Percentiles rank a stretch among this genome's conserved stretches.
Evolutionary conservation across 805 yeast species (phyloP).

Genomic region (Candida succiphila): DNA sequence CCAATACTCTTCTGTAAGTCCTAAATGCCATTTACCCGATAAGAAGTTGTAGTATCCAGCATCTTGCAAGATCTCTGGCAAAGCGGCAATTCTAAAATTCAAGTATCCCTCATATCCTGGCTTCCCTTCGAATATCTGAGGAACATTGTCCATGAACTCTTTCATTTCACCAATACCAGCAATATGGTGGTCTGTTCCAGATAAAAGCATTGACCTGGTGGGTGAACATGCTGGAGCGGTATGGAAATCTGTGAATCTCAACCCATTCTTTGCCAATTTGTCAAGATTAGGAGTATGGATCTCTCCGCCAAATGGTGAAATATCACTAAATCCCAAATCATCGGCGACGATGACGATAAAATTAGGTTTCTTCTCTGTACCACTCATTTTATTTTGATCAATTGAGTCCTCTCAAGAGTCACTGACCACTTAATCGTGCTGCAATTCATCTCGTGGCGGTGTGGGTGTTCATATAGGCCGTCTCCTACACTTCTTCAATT

Average conservation of each 20-base stretch:
- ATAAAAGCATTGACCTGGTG: conserved; percentile 48
- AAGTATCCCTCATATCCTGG: conserved; percentile 50
- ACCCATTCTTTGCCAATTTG: conserved; percentile 32
- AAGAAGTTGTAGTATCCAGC: conserved; percentile 39
- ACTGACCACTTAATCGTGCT: not conserved
- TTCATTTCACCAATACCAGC: conserved; percentile 54
- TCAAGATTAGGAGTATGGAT: conserved; percentile 44
- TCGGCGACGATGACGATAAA: conserved; percentile 49
- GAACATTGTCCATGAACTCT: conserved; percentile 29
- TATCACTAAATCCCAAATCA: conserved; percentile 51
- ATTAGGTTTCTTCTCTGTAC: conserved; percentile 38
- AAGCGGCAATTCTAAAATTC: conserved; percentile 40
- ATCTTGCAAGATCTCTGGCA: conserved; percentile 40
- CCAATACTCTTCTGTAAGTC: conserved; percentile 35
- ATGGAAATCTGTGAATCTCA: conserved; percentile 47
- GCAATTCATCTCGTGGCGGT: not conserved
- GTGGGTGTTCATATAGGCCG: no score
- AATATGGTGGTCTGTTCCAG: conserved; percentile 54
- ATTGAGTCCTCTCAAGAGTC: not conserved
- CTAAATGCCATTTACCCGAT: conserved; percentile 57
- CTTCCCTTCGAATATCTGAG: conserved; percentile 30
- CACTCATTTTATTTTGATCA: no score
- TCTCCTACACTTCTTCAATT: no score
- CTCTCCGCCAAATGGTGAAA: conserved; percentile 46
- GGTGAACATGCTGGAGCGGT: conserved; percentile 61